Evolutionary conservation across 148 eudicot genomes (phyloP), one percentile per base, ranked within the genome.

Genomic region (Chenopodium quinoa): DNA sequence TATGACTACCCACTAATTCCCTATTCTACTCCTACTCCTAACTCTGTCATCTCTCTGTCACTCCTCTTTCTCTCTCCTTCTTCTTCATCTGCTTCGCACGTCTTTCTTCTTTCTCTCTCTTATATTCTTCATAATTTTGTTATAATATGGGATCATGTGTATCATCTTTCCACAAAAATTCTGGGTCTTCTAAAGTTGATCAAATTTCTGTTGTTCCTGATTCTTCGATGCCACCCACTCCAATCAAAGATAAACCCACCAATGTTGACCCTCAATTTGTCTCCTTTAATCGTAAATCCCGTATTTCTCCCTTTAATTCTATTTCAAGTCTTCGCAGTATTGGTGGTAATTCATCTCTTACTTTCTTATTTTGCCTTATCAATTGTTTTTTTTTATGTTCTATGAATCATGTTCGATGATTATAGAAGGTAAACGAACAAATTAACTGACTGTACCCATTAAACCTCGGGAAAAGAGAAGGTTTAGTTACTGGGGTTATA

Each of bases 171-270:
- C 82, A 78, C 22, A 78, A 72, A 8, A 73, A 65, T 54, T 56
- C 82, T 1, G 34, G 54, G 65, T 82, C 84, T 64, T 29, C 82
- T 23, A 78, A 83, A 78, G 7, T 46, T 72, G 75, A 72, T 46
- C 75, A 72, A 34, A 8, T 72, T 44, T 71, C 75, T 20, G 3
- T 67, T 4, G 60, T 40, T 6, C 44, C 73, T 40, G 73, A 73
- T 72, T 62, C 81, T 5, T 78, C 85, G 19, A 73, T 83, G 19
- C 85, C 85, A 8, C 76, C 85, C 0, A 83, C 85, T 7, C 85
- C 85, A 9, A 19, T 78, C 25, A 82, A 82, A 64, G 81, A 78
- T 17, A 65, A 60, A 48, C 69, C 62, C 4, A 34, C 75, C 46
- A 32, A 70, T 73, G 60, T 72, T 78, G 71, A 70, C 47, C 81